Percentiles rank a stretch among this genome's conserved stretches.
These are phyloP conservation scores for Casuarina glauca DNA, from an alignment of 306 rosid genomes.

Conservation along the genomic window DNA sequence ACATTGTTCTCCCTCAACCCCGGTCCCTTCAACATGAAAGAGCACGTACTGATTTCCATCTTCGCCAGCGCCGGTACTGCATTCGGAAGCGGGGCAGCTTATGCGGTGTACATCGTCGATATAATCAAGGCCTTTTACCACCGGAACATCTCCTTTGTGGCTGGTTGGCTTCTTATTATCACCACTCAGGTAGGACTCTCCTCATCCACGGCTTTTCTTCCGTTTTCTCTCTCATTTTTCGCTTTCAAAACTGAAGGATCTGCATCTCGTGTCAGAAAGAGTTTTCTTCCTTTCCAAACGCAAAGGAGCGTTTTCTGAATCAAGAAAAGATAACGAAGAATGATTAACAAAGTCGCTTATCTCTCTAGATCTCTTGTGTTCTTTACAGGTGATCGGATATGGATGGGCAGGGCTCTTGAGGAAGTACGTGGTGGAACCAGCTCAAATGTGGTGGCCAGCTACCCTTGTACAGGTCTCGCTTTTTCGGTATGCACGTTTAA, in stretches of 20 bases:
- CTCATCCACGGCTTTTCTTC: not conserved
- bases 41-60: slow-evolving; percentile 74
- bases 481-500: slow-evolving; percentile 48
- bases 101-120: slow-evolving; percentile 54
- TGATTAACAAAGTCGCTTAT: no score
- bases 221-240: not conserved
- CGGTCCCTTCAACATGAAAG: slow-evolving; percentile 78
- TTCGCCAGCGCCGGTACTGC: slow-evolving; percentile 77
- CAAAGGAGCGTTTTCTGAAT: no score
- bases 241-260: no score
- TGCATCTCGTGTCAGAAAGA: not conserved
- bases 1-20: slow-evolving; percentile 43
- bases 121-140: slow-evolving; percentile 66
- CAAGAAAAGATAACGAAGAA: no score
- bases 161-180: slow-evolving; percentile 66
- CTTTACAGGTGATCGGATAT: slow-evolving; percentile 64
- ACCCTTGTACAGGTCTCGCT: slow-evolving; percentile 91
- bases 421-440: slow-evolving; percentile 85
- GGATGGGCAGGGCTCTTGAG: slow-evolving; percentile 88
- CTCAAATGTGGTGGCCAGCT: slow-evolving; percentile 97
- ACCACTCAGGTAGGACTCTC: slow-evolving; percentile 54
- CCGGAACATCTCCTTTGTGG: slow-evolving; percentile 49
- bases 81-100: slow-evolving; percentile 70
- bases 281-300: not conserved
- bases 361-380: no score